Evolutionary conservation across 768 basidiomycete species (phyloP).

Genomic region (Plicaturopsis crispa): DNA sequence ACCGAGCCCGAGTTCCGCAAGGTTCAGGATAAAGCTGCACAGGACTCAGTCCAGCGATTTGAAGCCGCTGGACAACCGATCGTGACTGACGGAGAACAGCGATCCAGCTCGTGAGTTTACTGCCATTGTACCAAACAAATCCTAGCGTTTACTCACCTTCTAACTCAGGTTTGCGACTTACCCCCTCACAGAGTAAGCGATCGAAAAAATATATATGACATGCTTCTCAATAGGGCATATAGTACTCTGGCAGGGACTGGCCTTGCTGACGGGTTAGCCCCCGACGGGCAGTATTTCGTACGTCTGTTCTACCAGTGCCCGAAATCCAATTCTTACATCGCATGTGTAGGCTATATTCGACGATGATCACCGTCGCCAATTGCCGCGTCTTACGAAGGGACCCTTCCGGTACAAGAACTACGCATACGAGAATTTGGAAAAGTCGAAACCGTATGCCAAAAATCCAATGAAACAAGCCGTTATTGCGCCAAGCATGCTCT

Average conservation of each 20-base stretch:
- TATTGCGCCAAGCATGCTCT: neutral
- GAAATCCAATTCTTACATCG: neutral
- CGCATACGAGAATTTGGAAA: neutral
- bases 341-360: neutral
- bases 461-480: neutral
- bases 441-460: neutral
- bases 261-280: neutral
- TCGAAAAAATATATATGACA: neutral
- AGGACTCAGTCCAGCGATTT: neutral
- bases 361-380: neutral
- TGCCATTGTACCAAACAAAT: neutral
- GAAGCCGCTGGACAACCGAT: neutral
- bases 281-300: neutral
- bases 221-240: neutral
- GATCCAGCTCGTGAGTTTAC: neutral
- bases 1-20: neutral
- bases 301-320: neutral
- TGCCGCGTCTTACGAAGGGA: neutral
- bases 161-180: neutral
- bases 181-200: neutral
- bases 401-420: neutral
- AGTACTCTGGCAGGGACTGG: neutral
- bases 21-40: neutral
- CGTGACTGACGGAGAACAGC: neutral
- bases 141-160: neutral